Base-by-base conservation (phyloP, 805 yeast species). In the Metschnikowia peoriensis region DNA sequence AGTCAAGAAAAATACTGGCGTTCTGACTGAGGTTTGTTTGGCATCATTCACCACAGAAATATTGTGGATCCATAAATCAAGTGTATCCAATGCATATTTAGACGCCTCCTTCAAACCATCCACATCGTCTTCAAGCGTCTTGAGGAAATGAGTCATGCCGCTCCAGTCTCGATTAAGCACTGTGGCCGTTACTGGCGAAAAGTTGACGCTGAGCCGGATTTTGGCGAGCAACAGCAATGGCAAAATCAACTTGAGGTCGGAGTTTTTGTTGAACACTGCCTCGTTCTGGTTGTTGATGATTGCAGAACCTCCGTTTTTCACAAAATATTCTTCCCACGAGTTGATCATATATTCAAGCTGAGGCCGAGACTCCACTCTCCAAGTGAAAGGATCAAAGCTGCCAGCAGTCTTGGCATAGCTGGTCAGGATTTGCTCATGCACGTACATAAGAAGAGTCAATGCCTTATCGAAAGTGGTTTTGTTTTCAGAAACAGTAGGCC, bases 1-100 rank as follows among this genome's bases (percentile, higher is more conserved):
- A 0, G 90, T 83, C 32, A 86, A 78, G 61, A 88, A 85, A 65
- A 85, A 86, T 28, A 86, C 86, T 1, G 94, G 94, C 0, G 93
- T 86, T 57, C 90, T 73, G 34, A 86, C 77, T 1, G 89, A 82
- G 0, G 88, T 82, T 63, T 82, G 80, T 56, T 82, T 85, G 0
- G 87, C 84, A 64, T 85, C 86, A 48, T 80, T 79, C 29, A 79
- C 79, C 46, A 83, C 80, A 2, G 86, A 79, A n/a, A 85, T 83
- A 46, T 85, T 82, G 56, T 83, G 86, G 45, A 82, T 81, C 96
- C 94, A 88, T 40, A 86, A 69, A 53, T 83, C 79, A 50, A 88
- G 72, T 29, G 86, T 79, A 54, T 79, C 84, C 42, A 84, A 62
- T 1, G 85, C 80, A 58, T 81, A 78, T 41, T 75, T 76, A 1